Base-by-base conservation (phyloP, 208 protist genomes). In the Leishmania martiniquensis region DNA sequence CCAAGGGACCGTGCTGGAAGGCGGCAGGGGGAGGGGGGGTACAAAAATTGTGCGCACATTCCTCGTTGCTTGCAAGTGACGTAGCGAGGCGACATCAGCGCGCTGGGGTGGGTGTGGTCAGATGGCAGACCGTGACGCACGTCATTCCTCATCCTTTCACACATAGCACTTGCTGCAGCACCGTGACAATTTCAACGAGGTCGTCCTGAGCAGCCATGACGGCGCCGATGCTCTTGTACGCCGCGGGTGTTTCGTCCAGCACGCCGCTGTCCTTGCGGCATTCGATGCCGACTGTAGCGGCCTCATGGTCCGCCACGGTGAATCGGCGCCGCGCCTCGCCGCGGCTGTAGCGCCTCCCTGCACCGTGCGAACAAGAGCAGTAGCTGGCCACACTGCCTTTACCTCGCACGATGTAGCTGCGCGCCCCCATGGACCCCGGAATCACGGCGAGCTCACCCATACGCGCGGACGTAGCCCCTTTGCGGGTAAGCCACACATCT, bases 161-260 rank as follows among this genome's bases (percentile, higher is more conserved):
- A 76, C 92, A 97, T 32, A 97, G 52, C 3, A 98, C 71, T 75
- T 97, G 95, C 13, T 80, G 87, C 45, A 98, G 85, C 0, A 80
- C 72, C 29, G 85, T 79, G 25, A 97, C 87, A 7, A 97, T 81
- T 55, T 97, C 93, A 54, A 97, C 90, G 2, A 98, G 80, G 66
- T 95, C 92, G 12, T 59, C 32, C 76, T 98, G 95, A 15, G 91
- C 91, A 29, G 82, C 75, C 82, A 98, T 96, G 25, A 98, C 95
- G 52, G 86, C 89, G 72, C 95, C 93, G 77, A 98, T 96, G 68
- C 89, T 84, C 76, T 98, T 98, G 83, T 98, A 97, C 39, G 93
- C 93, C 17, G 80, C 73, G 0, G 95, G 95, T 5, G 93, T 96
- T 59, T 98, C 95, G 52, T 98, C 95, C 25, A 97, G 75, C 20